A percentile compares a stretch with the other conserved stretches of the same genome.
These are phyloP conservation scores for Hysterangium stoloniferum DNA, from an alignment of 768 basidiomycete species.

Conservation along the genomic window DNA sequence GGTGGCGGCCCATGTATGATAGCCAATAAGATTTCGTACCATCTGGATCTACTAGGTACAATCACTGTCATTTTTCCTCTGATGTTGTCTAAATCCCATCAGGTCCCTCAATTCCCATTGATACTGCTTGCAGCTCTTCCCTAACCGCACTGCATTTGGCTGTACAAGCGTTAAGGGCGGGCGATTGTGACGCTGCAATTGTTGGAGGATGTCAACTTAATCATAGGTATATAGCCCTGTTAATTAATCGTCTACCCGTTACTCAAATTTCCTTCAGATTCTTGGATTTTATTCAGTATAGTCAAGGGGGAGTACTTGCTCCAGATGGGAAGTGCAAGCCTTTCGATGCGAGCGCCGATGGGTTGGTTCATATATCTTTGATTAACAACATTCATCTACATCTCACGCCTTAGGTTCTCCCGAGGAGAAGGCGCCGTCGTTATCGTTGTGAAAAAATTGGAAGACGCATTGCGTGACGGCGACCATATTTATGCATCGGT, in stretches of 20 bases:
- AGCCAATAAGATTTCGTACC: constrained; percentile 2
- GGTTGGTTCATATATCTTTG: no score
- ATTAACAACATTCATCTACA: no score
- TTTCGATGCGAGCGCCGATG: constrained; percentile 36
- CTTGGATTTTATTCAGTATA: constrained; percentile 30
- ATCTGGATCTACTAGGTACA: constrained; percentile 28
- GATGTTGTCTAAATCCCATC: no score
- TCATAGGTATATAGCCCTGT: constrained; percentile 24
- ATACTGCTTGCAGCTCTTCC: constrained; percentile 44
- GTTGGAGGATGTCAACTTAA: constrained; percentile 38
- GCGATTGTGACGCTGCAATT: constrained; percentile 42
- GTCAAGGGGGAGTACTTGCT: constrained; percentile 30
- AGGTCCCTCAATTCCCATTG: constrained; percentile 42
- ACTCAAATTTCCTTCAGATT: constrained; percentile 19
- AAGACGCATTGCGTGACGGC: constrained; percentile 29
- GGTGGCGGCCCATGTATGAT: neutral
- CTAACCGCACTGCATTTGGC: constrained; percentile 40
- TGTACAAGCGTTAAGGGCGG: constrained; percentile 33
- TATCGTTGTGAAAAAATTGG: constrained; percentile 33
- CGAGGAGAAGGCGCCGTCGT: constrained; percentile 31
- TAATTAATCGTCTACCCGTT: neutral
- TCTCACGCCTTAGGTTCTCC: constrained; percentile 21
- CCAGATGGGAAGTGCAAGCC: constrained; percentile 36
- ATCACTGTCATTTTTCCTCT: no score
- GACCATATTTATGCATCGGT: constrained; percentile 36